phyloP scores from a whole-genome alignment of 2,329 filamentous ascomycete genomes.

The Leptographium procerum region DNA sequence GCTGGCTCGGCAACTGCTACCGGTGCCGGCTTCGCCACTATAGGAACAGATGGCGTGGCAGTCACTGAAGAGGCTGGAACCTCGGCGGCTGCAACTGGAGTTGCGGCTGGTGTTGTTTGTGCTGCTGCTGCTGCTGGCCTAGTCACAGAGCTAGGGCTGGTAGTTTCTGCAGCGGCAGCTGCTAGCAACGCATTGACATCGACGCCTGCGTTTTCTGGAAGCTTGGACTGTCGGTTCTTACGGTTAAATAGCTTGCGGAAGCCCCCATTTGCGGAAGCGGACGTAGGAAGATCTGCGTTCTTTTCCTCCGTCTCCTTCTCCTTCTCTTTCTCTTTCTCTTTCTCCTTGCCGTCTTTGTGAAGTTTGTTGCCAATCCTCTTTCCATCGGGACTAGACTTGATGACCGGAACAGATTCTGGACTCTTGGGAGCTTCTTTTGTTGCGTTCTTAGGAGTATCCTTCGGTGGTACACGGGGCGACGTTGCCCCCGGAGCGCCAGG shows the following conservation, averaged over 20 bases:
- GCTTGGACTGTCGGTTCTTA: slow-evolving; percentile 48
- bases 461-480: slow-evolving; percentile 25
- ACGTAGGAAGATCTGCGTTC: slow-evolving; percentile 8
- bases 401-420: slow-evolving; percentile 23
- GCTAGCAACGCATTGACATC: slow-evolving; percentile 41
- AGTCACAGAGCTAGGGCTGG: neutral
- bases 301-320: slow-evolving; percentile 12
- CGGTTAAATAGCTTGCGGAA: slow-evolving; percentile 56
- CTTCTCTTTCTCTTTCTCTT: slow-evolving; percentile 19
- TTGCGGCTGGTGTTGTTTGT: neutral
- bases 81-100: neutral
- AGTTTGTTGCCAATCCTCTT: slow-evolving; percentile 41
- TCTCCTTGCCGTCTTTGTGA: slow-evolving; percentile 39
- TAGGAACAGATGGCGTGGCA: slow-evolving; percentile 11
- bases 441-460: slow-evolving; percentile 23
- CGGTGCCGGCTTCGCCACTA: neutral
- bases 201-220: slow-evolving; percentile 40
- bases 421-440: slow-evolving; percentile 24
- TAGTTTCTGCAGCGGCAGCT: slow-evolving; percentile 16
- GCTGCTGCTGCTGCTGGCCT: neutral
- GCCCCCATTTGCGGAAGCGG: slow-evolving; percentile 24
- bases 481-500: neutral
- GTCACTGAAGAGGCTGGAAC: slow-evolving; percentile 10
- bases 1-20: neutral
- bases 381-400: slow-evolving; percentile 30